phyloP scores from a whole-genome alignment of 441 rosid genomes.

The Brassica hybrid region DNA sequence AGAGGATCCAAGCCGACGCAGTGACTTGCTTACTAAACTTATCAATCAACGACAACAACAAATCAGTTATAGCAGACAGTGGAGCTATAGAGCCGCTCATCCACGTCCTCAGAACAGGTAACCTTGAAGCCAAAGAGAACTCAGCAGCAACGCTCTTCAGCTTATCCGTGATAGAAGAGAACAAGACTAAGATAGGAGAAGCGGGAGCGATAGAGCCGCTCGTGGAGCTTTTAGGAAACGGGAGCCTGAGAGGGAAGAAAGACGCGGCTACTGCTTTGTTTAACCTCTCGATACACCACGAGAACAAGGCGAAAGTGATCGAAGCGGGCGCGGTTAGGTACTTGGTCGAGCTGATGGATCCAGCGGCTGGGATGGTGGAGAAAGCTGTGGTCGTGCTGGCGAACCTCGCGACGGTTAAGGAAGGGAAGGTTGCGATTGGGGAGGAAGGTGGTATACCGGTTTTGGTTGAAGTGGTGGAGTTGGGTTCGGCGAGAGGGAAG shows the following conservation, averaged over 20 bases:
- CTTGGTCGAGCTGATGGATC: constrained; percentile 93
- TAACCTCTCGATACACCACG: too few relatives aligned
- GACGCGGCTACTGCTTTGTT: constrained; percentile 60
- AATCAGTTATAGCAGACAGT: constrained; percentile 68
- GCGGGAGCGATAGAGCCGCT: constrained; percentile 87
- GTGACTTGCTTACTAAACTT: constrained; percentile 94
- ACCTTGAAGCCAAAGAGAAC: constrained; percentile 81
- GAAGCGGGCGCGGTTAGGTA: constrained; percentile 86
- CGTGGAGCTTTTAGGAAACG: constrained; percentile 80
- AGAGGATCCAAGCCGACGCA: constrained; percentile 70
- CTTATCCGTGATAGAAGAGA: constrained; percentile 82
- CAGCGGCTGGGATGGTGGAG: constrained; percentile 93
- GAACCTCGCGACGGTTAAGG: constrained; percentile 72
- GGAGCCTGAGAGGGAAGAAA: constrained; percentile 86
- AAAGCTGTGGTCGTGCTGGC: constrained; percentile 93
- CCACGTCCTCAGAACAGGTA: constrained; percentile 77
- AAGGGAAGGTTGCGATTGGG: constrained; percentile 82
- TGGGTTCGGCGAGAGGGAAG: constrained; percentile 92
- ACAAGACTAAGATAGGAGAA: constrained; percentile 81
- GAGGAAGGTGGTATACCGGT: constrained; percentile 81
- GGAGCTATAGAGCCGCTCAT: constrained; percentile 82
- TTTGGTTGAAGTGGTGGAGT: constrained; percentile 90
- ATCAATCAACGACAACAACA: constrained; percentile 87
- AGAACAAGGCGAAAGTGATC: constrained; percentile 76
- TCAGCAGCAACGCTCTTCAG: constrained; percentile 94